Percentiles rank a stretch among this genome's conserved stretches.
Evolutionary conservation across 1,139 yeast genomes (phyloP).

Genomic region (Arxiozyma bovina): DNA sequence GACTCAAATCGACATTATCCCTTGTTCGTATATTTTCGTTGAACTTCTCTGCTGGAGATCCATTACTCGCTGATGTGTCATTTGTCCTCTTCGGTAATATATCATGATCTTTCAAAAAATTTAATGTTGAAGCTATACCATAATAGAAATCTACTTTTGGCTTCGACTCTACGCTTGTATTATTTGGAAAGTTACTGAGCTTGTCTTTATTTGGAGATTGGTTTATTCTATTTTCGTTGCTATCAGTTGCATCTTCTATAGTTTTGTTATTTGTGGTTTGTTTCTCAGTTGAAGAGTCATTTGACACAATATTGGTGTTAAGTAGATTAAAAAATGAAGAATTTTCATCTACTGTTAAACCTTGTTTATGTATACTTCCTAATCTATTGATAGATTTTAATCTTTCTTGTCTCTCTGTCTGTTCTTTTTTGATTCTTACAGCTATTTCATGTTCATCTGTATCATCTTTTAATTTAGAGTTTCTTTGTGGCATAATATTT

Average conservation of each 20-base stretch:
- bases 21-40: neutral
- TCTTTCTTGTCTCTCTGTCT: conserved; percentile 15
- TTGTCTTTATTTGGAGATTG: neutral
- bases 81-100: conserved; percentile 26
- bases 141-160: conserved; percentile 32
- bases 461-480: conserved; percentile 9
- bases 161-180: neutral
- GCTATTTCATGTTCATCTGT: conserved; percentile 40
- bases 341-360: conserved; percentile 47
- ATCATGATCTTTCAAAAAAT: conserved; percentile 43
- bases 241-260: neutral
- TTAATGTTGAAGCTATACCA: conserved; percentile 53
- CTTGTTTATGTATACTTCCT: conserved; percentile 10
- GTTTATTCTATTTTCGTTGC: too few species aligned
- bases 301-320: conserved; percentile 9
- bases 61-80: neutral
- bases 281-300: neutral
- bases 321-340: conserved; percentile 46
- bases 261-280: neutral
- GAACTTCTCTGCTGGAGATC: neutral
- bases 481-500: neutral
- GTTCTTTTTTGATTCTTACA: conserved; percentile 36
- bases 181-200: too few species aligned
- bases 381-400: conserved; percentile 9
- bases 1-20: conserved; percentile 12